Evolutionary conservation across 352 stramenopile species (phyloP), one percentile per base, ranked within the genome.

Genomic region (Globisporangium canariense): DNA sequence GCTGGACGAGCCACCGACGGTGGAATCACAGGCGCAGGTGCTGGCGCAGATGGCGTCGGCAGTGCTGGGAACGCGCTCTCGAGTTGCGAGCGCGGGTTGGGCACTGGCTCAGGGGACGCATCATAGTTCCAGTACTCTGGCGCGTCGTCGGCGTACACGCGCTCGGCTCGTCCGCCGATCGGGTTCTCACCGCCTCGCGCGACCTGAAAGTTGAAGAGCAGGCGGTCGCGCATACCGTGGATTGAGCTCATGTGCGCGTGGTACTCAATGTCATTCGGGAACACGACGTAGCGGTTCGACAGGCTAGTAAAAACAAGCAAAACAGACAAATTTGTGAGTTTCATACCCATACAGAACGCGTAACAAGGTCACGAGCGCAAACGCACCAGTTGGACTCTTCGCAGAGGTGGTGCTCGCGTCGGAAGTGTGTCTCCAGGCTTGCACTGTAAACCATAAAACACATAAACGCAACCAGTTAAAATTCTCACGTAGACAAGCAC

Each of bases 261-360:
- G 61, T 94, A 93, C 60, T 97, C 89, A 38, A 97, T 82, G 38
- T 94, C 78, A 52, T 94, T 93, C 3, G 71, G 59, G 59, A 97
- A 97, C 36, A 96, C 89, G 4, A 95, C 80, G 58, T 93, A 97
- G 13, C 85, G 82, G 69, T 95, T 92, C 13, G 78, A 79, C 30
- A 96, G 73, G 68, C 84, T 91, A 50, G 2, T 11, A 32, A 41
- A n/a, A 47, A 10, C 36, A 20, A 68, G 34, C 14, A 56, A 46
- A 6, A 6, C 25, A 52, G 2, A 8, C 4, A 22, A 6, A 38
- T 41, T 10, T 4, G 36, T 41, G 11, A 41, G 36, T 14, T 14
- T 41, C 7, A 41, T 41, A 41, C 36, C 36, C 9, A 41, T 10
- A 58, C n/a, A 36, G 20, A 22, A 18, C 28, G 9, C 34, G 32